Conservation (phyloP, 148 eudicot genomes). For the Rhododendron molle region DNA sequence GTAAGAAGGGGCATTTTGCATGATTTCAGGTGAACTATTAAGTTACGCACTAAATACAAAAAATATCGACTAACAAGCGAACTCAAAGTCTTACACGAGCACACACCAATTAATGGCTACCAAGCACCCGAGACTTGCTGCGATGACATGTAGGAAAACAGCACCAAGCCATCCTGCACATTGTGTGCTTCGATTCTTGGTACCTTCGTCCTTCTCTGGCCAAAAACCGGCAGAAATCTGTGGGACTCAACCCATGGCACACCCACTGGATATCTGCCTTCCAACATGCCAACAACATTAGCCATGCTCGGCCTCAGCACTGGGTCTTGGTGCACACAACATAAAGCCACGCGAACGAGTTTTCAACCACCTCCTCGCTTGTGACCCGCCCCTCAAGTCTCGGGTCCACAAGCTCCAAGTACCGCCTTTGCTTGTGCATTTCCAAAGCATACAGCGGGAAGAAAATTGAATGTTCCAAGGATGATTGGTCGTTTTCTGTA, state of each 20-base stretch:
- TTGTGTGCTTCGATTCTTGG: conserved; percentile 32
- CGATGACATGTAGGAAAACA: conserved; percentile 49
- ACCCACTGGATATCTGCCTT: conserved; percentile 42
- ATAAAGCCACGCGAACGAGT: conserved; percentile 55
- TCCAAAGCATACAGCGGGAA: conserved; percentile 72
- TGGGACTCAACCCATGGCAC: conserved; percentile 46
- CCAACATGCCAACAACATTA: conserved; percentile 62
- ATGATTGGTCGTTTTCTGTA: conserved; percentile 35
- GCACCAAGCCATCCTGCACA: not conserved
- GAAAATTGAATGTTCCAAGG: conserved; percentile 34
- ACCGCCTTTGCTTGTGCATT: conserved; percentile 67
- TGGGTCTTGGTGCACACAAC: conserved; percentile 83
- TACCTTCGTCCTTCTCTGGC: conserved; percentile 48
- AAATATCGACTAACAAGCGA: not conserved
- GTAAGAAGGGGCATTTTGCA: no score
- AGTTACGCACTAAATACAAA: not conserved
- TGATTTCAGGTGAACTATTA: no score
- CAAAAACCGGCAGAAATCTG: conserved; percentile 37
- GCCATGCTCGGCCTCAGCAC: conserved; percentile 59
- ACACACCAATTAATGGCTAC: not conserved
- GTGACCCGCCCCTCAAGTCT: conserved; percentile 64
- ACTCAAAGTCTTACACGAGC: not conserved
- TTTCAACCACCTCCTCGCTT: conserved; percentile 47
- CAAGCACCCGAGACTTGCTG: conserved; percentile 77
- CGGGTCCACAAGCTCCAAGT: conserved; percentile 63